Conservation (phyloP, 495 filamentous ascomycete species). For the Cetradonia linearis region DNA sequence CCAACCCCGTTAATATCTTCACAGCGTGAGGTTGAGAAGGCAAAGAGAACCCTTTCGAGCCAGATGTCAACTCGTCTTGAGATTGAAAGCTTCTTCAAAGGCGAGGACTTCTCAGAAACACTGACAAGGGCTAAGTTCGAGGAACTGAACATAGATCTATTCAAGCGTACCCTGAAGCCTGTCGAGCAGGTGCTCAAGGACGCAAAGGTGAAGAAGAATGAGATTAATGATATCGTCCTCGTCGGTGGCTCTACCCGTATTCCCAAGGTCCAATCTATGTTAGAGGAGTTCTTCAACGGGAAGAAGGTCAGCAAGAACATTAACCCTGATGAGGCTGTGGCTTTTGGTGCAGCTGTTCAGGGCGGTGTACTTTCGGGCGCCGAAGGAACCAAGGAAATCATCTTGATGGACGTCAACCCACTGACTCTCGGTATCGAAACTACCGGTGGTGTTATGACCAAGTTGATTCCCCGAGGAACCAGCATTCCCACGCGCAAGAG, state of each 20-base stretch:
- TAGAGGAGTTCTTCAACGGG: constrained; percentile 87
- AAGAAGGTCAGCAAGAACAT: constrained; percentile 98
- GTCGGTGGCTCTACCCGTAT: constrained; percentile 95
- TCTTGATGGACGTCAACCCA: constrained; percentile 98
- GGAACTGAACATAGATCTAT: constrained; percentile 95
- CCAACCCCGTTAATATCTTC: not conserved
- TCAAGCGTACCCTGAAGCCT: constrained; percentile 78
- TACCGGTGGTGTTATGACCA: constrained; percentile 94
- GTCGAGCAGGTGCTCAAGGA: constrained; percentile 96
- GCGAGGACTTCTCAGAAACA: constrained; percentile 97
- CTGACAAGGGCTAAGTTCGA: constrained; percentile 53
- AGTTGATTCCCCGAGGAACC: constrained; percentile 90
- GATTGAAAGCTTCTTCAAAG: constrained; percentile 94
- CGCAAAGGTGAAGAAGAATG: constrained; percentile 78
- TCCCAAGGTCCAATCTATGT: constrained; percentile 83
- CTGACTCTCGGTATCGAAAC: constrained; percentile 97
- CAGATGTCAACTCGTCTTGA: constrained; percentile 98
- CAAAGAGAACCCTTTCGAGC: constrained; percentile 97
- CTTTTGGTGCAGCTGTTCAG: constrained; percentile 94
- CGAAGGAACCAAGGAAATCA: constrained; percentile 61
- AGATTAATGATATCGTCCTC: constrained; percentile 80
- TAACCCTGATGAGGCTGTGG: constrained; percentile 97
- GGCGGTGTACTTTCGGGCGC: constrained; percentile 90
- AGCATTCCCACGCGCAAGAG: constrained; percentile 93
- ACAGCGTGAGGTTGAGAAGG: constrained; percentile 94